Evolutionary conservation across 2,329 filamentous ascomycete species (phyloP), one percentile per base, ranked within the genome.

Genomic region (Biscogniauxia mediterranea): DNA sequence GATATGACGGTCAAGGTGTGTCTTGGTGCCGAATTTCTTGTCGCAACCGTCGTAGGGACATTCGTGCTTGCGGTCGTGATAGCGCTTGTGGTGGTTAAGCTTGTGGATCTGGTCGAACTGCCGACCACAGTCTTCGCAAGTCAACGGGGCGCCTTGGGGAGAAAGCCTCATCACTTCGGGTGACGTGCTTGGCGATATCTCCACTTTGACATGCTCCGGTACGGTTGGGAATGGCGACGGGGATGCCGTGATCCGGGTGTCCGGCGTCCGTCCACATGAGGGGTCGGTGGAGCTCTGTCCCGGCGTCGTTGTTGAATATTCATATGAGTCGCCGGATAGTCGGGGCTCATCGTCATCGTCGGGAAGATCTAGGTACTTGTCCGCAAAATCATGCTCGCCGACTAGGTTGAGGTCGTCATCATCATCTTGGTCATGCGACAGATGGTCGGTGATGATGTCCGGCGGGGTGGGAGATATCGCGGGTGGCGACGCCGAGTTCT

Each of bases 11-110:
- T 86, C 83, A 53, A 87, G 76, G 69, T 87, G 85, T 3, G 85
- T 87, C 70, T 85, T 85, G 20, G 85, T 87, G 57, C 85, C 85
- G 61, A 87, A 87, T 21, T 79, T 79, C 69, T 83, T 85, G 57
- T 78, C 80, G 66, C 85, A 87, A 21, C 75, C 76, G 0, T 76
- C 70, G 49, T 77, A 75, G 0, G 72, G 61, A 62, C 79, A 81
- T 53, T 73, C 74, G 60, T 85, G 84, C 2, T 78, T 78, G 60
- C 84, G 84, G 57, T 85, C 83, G 69, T 87, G 85, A 56, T 87
- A 87, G 19, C 85, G 79, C 65, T 83, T 84, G 68, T 87, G 85
- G 60, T 87, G 85, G 64, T 86, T 87, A 19, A 87, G 77, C 68
- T 87, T 86, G 64, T 87, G 83, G 9, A 83, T 77, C 69, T 86